A percentile compares a stretch with the other conserved stretches of the same genome.
phyloP scores from a whole-genome alignment of 2,329 filamentous ascomycete species.

The Clonostachys rosea region DNA sequence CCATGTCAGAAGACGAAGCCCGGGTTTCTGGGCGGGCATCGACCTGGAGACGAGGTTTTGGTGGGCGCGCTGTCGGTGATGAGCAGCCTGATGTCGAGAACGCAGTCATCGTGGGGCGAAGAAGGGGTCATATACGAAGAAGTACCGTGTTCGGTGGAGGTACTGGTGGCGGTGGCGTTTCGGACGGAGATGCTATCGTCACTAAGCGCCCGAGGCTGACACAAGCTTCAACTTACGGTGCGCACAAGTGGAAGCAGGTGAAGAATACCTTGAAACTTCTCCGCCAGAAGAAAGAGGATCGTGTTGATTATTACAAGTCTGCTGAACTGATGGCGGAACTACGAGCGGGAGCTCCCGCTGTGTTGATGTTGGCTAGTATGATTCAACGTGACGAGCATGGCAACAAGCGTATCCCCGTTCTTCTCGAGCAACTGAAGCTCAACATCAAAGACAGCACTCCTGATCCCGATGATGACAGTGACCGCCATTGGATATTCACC shows the following conservation, averaged over 20 bases:
- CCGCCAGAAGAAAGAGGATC: conserved; percentile 78
- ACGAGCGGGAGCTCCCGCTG: conserved; percentile 86
- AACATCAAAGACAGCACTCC: conserved; percentile 75
- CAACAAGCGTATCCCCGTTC: conserved; percentile 88
- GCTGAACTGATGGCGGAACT: conserved; percentile 95
- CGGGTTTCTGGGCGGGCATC: conserved; percentile 51
- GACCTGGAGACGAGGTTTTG: conserved; percentile 44
- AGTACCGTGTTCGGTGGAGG: conserved; percentile 62
- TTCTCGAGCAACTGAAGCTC: conserved; percentile 91
- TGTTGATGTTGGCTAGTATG: conserved; percentile 93
- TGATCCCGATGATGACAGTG: conserved; percentile 53
- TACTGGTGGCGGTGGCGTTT: conserved; percentile 43
- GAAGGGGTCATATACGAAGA: conserved; percentile 60
- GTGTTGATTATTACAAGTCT: conserved; percentile 88
- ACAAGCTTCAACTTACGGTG: conserved; percentile 69
- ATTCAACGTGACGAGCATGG: conserved; percentile 96
- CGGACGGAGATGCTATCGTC: conserved; percentile 57
- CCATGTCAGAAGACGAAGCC: conserved; percentile 66
- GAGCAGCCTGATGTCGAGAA: conserved; percentile 47
- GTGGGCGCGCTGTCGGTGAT: conserved; percentile 42
- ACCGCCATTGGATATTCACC: conserved; percentile 79
- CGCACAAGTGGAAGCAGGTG: conserved; percentile 86
- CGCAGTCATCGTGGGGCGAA: conserved; percentile 39
- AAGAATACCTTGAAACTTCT: conserved; percentile 83
- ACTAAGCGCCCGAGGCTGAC: conserved; percentile 54